phyloP scores from a whole-genome alignment of 2,329 filamentous ascomycete species.

The Stagonosporopsis cucurbitacearum region DNA sequence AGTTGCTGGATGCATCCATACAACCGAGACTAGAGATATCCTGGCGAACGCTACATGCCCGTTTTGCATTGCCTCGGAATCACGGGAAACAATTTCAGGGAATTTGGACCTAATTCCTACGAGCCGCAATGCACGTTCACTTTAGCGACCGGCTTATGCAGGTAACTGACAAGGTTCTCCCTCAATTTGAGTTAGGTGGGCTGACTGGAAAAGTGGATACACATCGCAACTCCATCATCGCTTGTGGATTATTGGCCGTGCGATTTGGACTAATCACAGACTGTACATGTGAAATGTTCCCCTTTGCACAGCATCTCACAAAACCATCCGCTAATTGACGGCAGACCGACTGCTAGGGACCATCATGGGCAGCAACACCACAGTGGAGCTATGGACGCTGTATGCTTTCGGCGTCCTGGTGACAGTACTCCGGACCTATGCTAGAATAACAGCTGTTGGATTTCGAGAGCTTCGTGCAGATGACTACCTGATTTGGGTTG shows the following conservation, averaged over 20 bases:
- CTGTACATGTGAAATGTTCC: neutral
- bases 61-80: neutral
- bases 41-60: neutral
- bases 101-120: neutral
- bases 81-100: neutral
- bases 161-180: neutral
- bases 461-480: constrained; percentile 22
- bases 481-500: constrained; percentile 29
- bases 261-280: neutral
- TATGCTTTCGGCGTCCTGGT: constrained; percentile 21
- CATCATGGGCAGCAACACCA: neutral
- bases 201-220: neutral
- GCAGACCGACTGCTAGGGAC: neutral
- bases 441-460: constrained; percentile 22
- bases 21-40: neutral
- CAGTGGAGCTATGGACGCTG: constrained; percentile 27
- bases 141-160: constrained; percentile 2
- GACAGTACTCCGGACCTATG: constrained; percentile 24
- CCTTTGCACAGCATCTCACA: neutral
- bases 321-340: neutral
- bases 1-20: neutral
- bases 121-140: neutral
- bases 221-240: neutral
- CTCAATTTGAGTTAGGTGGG: neutral
- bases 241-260: neutral